Conservation (phyloP, 2,329 filamentous ascomycete species). For the Claviceps monticola region DNA sequence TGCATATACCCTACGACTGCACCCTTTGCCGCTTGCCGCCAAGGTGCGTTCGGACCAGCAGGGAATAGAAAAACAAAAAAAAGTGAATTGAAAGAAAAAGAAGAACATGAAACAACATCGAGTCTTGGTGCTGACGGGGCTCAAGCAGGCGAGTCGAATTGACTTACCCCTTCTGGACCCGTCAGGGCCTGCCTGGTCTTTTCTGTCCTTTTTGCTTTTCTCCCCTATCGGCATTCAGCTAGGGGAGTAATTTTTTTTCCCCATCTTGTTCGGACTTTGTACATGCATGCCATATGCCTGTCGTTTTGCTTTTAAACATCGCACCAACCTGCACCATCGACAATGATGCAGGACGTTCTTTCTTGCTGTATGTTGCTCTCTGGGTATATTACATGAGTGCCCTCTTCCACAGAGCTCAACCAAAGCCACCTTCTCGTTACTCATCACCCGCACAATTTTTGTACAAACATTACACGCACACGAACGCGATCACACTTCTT, state of each 20-base stretch:
- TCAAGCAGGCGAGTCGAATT: background rate
- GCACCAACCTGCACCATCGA: background rate
- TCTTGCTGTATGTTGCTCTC: background rate
- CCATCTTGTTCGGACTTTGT: background rate
- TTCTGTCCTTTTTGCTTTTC: too few species aligned
- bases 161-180: background rate
- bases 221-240: background rate
- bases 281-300: background rate
- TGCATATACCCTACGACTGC: background rate
- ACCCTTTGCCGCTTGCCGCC: background rate
- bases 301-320: background rate
- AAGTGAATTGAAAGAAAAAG: background rate
- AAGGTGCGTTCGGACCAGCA: background rate
- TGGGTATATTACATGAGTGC: background rate
- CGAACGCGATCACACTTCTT: too few species aligned
- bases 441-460: too few species aligned
- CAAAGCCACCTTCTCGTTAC: too few species aligned
- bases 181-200: background rate
- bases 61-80: background rate
- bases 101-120: background rate
- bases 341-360: background rate
- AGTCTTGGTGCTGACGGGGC: background rate
- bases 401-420: too few species aligned
- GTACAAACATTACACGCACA: too few species aligned
- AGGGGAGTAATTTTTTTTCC: background rate